Evolutionary conservation across 2,329 filamentous ascomycete species (phyloP).

Genomic region (Coleophoma cylindrospora): DNA sequence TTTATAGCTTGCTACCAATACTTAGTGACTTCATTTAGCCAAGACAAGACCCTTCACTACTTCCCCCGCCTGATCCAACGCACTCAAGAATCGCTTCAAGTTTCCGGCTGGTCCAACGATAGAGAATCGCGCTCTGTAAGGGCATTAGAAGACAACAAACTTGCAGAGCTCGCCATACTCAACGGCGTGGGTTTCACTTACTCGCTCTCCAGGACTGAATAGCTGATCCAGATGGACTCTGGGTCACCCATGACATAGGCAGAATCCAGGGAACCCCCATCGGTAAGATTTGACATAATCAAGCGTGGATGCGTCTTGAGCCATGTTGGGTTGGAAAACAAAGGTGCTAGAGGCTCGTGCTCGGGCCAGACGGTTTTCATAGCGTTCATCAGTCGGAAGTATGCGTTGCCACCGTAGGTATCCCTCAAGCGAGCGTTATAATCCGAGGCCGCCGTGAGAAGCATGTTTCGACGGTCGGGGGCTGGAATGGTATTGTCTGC

Average conservation of each 20-base stretch:
- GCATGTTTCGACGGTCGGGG: neutral
- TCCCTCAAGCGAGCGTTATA: neutral
- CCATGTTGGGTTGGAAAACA: conserved; percentile 1
- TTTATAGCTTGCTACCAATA: no score
- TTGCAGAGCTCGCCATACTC: neutral
- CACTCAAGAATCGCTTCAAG: neutral
- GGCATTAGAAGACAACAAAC: neutral
- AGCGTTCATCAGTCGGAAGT: neutral
- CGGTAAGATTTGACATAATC: neutral
- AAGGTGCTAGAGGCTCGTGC: neutral
- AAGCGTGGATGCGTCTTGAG: neutral
- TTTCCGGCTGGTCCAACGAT: neutral
- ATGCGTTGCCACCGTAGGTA: conserved; percentile 1
- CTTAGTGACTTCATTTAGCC: neutral
- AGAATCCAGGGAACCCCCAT: neutral
- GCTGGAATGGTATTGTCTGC: conserved; percentile 8
- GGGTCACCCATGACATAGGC: conserved; percentile 1
- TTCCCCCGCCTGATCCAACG: neutral
- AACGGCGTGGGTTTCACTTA: neutral
- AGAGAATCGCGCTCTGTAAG: neutral
- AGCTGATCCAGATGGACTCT: conserved; percentile 2
- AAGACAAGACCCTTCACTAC: neutral
- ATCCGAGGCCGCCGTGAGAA: conserved; percentile 2
- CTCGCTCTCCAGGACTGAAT: conserved; percentile 1
- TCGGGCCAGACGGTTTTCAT: neutral